These are phyloP conservation scores for Suhomyces chickasaworum DNA, from an alignment of 1,139 yeast species.

Conservation along the genomic window DNA sequence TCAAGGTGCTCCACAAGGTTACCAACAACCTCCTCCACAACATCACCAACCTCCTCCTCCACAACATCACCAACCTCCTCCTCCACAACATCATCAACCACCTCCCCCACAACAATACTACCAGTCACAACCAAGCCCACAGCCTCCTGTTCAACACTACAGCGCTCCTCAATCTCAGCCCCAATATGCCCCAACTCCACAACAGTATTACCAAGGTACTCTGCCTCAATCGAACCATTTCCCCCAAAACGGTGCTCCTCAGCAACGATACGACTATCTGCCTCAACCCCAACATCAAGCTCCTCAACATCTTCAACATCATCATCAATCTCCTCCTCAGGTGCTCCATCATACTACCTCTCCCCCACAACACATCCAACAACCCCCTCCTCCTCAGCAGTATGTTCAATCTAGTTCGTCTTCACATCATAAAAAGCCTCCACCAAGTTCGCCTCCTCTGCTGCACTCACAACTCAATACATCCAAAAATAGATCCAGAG, in stretches of 20 bases:
- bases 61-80: constrained; percentile 12
- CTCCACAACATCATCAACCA: constrained; percentile 12
- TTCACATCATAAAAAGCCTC: constrained; percentile 18
- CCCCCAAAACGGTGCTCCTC: constrained; percentile 15
- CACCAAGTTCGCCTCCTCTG: constrained; percentile 13
- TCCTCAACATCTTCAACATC: constrained; percentile 15
- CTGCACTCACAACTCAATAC: constrained; percentile 7
- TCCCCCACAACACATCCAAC: constrained; percentile 6
- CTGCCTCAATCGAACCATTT: constrained; percentile 15
- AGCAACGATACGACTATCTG: constrained; percentile 13
- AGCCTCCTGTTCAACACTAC: constrained; percentile 15
- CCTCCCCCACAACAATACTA: constrained; percentile 16
- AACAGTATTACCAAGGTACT: constrained; percentile 19
- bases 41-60: constrained; percentile 14
- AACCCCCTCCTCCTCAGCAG: constrained; percentile 11
- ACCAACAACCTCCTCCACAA: constrained; percentile 13
- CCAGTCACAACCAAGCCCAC: constrained; percentile 20
- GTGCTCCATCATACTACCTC: constrained; percentile 10
- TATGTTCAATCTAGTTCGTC: constrained; percentile 3
- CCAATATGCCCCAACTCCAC: constrained; percentile 20
- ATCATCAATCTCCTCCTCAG: constrained; percentile 15
- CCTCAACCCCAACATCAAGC: constrained; percentile 16
- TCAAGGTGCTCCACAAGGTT: constrained; percentile 21
- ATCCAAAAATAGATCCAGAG: constrained; percentile 9
- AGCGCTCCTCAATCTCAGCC: constrained; percentile 12